Evolutionary conservation across 148 eudicot genomes (phyloP).

Genomic region (Heliosperma pusillum): DNA sequence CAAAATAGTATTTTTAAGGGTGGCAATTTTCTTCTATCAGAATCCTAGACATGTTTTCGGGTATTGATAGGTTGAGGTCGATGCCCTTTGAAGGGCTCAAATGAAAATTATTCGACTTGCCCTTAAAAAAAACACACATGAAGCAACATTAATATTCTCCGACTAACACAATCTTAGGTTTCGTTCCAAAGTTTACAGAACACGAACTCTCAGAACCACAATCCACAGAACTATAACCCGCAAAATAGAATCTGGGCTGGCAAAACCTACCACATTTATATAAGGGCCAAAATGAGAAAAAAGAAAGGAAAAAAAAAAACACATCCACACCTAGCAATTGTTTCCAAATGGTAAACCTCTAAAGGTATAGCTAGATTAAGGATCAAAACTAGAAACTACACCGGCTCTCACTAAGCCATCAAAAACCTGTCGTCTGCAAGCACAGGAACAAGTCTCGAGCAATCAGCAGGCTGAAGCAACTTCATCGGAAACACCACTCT

Average conservation of each 20-base stretch:
- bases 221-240: not conserved
- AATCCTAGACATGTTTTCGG: no score
- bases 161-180: constrained; percentile 7
- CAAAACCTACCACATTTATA: not conserved
- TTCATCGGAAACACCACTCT: constrained; percentile 15
- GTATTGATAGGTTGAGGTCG: no score
- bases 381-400: constrained; percentile 30
- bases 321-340: not conserved
- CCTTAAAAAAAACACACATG: not conserved
- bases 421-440: constrained; percentile 25
- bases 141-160: not conserved
- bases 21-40: no score
- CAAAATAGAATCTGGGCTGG: not conserved
- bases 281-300: not conserved
- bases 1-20: no score
- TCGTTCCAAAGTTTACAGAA: constrained; percentile 1
- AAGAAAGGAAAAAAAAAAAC: not conserved
- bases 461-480: constrained; percentile 22
- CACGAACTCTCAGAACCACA: not conserved
- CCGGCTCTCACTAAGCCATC: constrained; percentile 27
- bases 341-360: not conserved
- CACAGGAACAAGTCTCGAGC: not conserved
- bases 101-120: not conserved
- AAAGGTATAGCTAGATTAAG: constrained; percentile 19
- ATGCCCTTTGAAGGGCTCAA: no score